Evolutionary conservation across 306 rosid species (phyloP).

Genomic region (Oxytropis ochrocephala): DNA sequence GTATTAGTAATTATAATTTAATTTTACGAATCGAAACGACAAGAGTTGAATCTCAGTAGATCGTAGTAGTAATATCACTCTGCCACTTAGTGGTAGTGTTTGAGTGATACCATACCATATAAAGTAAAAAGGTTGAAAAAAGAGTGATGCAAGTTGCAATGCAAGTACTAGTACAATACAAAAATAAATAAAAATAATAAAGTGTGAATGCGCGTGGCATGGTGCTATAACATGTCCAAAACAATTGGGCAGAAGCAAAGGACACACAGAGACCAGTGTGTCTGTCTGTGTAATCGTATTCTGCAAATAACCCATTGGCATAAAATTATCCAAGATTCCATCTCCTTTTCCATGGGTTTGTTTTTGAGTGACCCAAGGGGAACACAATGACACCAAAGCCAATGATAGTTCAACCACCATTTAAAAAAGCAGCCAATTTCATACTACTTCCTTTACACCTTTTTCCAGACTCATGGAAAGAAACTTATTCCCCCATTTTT

Average conservation of each 20-base stretch:
- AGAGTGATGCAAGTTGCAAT: background rate
- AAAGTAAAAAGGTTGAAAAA: no score
- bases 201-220: background rate
- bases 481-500: background rate
- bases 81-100: no score
- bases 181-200: background rate
- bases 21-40: no score
- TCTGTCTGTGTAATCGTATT: background rate
- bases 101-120: background rate
- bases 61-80: no score
- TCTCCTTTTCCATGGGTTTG: background rate
- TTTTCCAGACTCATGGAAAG: background rate
- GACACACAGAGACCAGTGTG: constrained; percentile 1
- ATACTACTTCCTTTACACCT: background rate
- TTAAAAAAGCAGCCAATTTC: constrained; percentile 6
- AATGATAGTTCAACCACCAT: constrained; percentile 24
- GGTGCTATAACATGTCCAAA: constrained; percentile 3
- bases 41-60: no score
- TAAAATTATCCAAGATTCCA: constrained; percentile 40
- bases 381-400: constrained; percentile 6
- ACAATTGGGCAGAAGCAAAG: background rate
- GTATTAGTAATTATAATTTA: no score
- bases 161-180: background rate
- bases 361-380: constrained; percentile 6
- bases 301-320: background rate